Conservation (phyloP, 2,329 filamentous ascomycete genomes). For the Penicillium sp. region DNA sequence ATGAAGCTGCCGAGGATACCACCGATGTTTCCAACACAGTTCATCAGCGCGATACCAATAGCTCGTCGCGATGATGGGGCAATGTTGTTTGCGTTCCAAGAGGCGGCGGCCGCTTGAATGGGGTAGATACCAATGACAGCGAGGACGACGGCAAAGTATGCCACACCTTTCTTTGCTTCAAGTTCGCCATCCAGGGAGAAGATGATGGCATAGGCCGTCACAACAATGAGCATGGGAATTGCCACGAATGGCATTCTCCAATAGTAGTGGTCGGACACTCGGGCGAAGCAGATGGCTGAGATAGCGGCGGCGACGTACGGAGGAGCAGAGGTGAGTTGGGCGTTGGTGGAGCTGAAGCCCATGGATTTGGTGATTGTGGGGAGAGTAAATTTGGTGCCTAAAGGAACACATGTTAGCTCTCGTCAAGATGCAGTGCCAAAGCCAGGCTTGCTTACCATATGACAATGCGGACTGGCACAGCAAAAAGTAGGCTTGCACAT, state of each 20-base stretch:
- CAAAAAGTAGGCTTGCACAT: constrained; percentile 34
- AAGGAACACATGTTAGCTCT: constrained; percentile 25
- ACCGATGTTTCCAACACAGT: constrained; percentile 25
- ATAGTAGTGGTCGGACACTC: constrained; percentile 25
- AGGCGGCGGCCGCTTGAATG: constrained; percentile 24
- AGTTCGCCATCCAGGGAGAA: constrained; percentile 24
- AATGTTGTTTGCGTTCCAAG: constrained; percentile 30
- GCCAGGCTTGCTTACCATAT: constrained; percentile 17
- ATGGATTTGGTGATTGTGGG: constrained; percentile 42
- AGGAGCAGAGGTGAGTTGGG: constrained; percentile 33
- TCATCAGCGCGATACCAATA: constrained; percentile 24
- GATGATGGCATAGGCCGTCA: constrained; percentile 22
- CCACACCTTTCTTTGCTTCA: constrained; percentile 18
- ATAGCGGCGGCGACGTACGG: constrained; percentile 30
- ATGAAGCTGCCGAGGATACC: constrained; percentile 29
- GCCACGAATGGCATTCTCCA: constrained; percentile 29
- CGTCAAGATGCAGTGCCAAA: constrained; percentile 12
- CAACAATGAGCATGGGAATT: constrained; percentile 15
- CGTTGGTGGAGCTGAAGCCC: constrained; percentile 36
- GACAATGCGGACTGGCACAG: constrained; percentile 21
- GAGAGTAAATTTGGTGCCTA: constrained; percentile 39
- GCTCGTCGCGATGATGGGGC: constrained; percentile 24
- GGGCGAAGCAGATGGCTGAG: constrained; percentile 23
- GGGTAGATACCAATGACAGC: constrained; percentile 28
- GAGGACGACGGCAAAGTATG: constrained; percentile 27